Evolutionary conservation across 2,329 filamentous ascomycete species (phyloP).

Genomic region (Fonsecaea pugnacius): DNA sequence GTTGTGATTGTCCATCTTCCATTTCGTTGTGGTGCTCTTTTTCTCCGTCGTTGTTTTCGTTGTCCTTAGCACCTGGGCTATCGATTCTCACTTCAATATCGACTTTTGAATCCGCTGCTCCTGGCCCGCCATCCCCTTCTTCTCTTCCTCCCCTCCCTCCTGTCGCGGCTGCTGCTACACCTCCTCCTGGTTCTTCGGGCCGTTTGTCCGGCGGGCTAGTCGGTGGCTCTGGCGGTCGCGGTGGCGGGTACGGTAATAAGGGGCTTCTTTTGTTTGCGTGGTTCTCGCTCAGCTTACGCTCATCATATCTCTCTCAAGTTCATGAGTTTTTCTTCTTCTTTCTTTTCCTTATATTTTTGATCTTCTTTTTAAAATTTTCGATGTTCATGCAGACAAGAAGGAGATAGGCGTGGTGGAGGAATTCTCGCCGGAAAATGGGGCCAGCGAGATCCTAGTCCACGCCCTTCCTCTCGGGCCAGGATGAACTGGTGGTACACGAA

Average conservation of each 20-base stretch:
- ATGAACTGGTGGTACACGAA: conserved; percentile 10
- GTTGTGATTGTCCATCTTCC: too few species aligned
- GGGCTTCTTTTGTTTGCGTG: conserved; percentile 15
- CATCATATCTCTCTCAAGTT: not conserved
- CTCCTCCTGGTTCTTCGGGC: not conserved
- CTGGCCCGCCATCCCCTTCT: not conserved
- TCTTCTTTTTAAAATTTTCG: not conserved
- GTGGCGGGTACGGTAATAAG: conserved; percentile 16
- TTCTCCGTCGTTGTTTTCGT: not conserved
- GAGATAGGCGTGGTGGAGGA: not conserved
- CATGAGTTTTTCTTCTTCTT: too few species aligned
- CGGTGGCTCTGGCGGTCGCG: conserved; percentile 25
- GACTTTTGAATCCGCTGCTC: not conserved
- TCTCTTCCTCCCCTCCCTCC: not conserved
- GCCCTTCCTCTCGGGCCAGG: not conserved
- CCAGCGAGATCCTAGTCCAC: not conserved
- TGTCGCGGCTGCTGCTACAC: too few species aligned
- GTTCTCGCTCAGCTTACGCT: conserved; percentile 28
- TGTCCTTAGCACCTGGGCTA: not conserved
- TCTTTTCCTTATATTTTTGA: not conserved
- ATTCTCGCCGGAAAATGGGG: not conserved
- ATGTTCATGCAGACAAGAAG: not conserved
- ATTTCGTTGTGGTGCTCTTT: not conserved
- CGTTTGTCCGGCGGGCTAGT: conserved; percentile 27
- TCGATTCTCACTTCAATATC: not conserved